Conservation (phyloP, 2,329 filamentous ascomycete species). For the Exophiala mesophila region DNA sequence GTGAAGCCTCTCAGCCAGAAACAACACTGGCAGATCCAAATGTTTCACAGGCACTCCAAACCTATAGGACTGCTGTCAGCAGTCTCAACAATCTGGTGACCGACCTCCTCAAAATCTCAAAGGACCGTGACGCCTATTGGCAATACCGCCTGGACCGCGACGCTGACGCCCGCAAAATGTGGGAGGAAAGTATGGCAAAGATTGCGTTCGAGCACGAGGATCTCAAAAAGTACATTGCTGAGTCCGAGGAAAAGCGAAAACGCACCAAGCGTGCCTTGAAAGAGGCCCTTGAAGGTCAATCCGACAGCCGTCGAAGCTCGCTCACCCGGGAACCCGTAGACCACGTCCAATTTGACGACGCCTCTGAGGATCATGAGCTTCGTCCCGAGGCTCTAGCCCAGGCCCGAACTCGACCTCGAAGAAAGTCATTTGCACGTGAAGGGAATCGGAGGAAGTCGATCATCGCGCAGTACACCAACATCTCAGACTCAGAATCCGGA, state of each 20-base stretch:
- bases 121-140: conserved; percentile 94
- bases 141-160: conserved; percentile 91
- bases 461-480: conserved; percentile 64
- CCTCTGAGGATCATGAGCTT: conserved; percentile 33
- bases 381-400: conserved; percentile 32
- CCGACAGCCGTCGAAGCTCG: conserved; percentile 36
- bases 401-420: conserved; percentile 14
- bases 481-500: conserved; percentile 71
- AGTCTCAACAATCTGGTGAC: conserved; percentile 80
- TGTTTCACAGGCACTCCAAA: conserved; percentile 69
- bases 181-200: conserved; percentile 98
- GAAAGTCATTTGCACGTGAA: conserved; percentile 30
- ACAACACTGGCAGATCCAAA: conserved; percentile 71
- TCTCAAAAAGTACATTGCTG: conserved; percentile 78
- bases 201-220: conserved; percentile 93
- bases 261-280: conserved; percentile 83
- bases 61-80: conserved; percentile 84
- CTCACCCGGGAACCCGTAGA: conserved; percentile 20
- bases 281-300: conserved; percentile 66
- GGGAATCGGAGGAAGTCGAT: conserved; percentile 57
- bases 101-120: conserved; percentile 84
- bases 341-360: conserved; percentile 32
- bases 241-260: conserved; percentile 85
- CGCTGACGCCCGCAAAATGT: conserved; percentile 85
- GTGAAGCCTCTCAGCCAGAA: conserved; percentile 60